Evolutionary conservation across 306 rosid genomes (phyloP).

Genomic region (Vicia sativa): DNA sequence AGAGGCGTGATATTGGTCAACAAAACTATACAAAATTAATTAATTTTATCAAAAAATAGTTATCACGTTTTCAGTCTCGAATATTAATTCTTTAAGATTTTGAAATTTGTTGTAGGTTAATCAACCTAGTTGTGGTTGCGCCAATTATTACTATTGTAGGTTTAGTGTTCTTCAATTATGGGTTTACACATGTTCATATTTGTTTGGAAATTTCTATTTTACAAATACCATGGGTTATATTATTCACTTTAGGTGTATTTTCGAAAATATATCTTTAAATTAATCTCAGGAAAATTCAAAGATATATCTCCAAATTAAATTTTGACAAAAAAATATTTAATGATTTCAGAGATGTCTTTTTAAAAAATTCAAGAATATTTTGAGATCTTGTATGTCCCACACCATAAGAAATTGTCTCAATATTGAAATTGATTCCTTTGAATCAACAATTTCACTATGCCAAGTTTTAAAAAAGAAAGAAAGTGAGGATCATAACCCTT

Average conservation of each 20-base stretch:
- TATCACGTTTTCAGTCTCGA: not conserved
- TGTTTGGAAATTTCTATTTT: slow-evolving; percentile 89
- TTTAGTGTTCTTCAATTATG: slow-evolving; percentile 91
- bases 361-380: no score
- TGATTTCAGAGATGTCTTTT: no score
- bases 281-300: no score
- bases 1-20: slow-evolving; percentile 14
- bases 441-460: no score
- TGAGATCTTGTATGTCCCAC: no score
- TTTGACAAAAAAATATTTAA: no score
- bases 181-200: slow-evolving; percentile 92
- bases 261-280: no score
- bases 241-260: slow-evolving; percentile 54
- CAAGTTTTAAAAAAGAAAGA: no score
- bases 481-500: no score
- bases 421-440: no score
- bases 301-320: no score
- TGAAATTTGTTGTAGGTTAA: slow-evolving; percentile 57
- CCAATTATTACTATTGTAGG: slow-evolving; percentile 95
- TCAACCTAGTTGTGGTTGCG: slow-evolving; percentile 91
- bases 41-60: slow-evolving; percentile 14
- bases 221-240: slow-evolving; percentile 68
- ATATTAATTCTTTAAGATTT: slow-evolving; percentile 21
- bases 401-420: no score
- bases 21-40: slow-evolving; percentile 19